Conservation (phyloP, 2,329 filamentous ascomycete species). For the Beauveria scarabaeidicola region DNA sequence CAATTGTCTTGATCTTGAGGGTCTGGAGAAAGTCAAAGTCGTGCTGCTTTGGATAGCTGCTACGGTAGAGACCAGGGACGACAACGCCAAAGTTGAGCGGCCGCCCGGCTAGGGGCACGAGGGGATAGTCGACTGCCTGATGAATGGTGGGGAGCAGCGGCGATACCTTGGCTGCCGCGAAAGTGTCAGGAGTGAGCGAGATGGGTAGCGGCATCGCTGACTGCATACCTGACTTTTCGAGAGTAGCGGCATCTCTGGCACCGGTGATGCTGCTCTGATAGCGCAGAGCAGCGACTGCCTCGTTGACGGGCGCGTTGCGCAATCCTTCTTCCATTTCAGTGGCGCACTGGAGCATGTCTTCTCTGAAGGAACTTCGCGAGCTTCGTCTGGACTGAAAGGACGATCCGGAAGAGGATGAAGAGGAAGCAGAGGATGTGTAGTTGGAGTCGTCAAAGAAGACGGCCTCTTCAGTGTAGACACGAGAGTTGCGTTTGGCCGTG, state of each 20-base stretch:
- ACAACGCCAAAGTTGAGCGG: slow-evolving; percentile 73
- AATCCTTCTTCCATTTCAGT: slow-evolving; percentile 19
- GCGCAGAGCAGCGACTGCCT: background rate
- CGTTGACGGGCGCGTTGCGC: background rate
- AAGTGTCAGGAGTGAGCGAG: background rate
- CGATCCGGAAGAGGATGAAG: slow-evolving; percentile 11
- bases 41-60: slow-evolving; percentile 64
- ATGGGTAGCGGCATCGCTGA: background rate
- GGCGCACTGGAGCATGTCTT: slow-evolving; percentile 18
- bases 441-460: slow-evolving; percentile 11
- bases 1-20: slow-evolving; percentile 67
- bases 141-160: background rate
- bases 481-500: slow-evolving; percentile 19
- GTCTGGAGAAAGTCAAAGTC: slow-evolving; percentile 62
- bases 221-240: slow-evolving; percentile 10
- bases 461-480: slow-evolving; percentile 16
- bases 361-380: slow-evolving; percentile 22
- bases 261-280: background rate
- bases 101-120: slow-evolving; percentile 21
- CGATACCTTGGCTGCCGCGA: background rate
- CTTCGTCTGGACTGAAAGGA: slow-evolving; percentile 22
- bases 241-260: background rate
- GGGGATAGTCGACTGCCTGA: slow-evolving; percentile 12
- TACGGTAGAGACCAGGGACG: slow-evolving; percentile 67
- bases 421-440: background rate